phyloP scores from a whole-genome alignment of 805 yeast species.

The Teunomyces kruisii region DNA sequence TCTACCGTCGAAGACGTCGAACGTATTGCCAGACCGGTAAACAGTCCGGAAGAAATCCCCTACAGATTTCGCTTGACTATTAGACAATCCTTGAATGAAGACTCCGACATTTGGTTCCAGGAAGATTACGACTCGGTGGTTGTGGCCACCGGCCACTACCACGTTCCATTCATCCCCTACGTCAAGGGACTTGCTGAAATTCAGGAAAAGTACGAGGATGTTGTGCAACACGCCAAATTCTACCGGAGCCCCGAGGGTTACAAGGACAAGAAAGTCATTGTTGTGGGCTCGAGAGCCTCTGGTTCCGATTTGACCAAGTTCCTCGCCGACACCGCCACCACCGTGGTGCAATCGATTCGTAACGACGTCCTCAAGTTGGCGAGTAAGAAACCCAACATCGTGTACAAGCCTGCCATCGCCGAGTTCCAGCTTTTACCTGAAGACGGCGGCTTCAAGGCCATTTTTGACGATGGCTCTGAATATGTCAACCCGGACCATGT shows the following conservation, averaged over 20 bases:
- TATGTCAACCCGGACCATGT: constrained; percentile 53
- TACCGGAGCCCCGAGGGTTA: constrained; percentile 32
- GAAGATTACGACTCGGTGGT: constrained; percentile 41
- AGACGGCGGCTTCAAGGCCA: constrained; percentile 33
- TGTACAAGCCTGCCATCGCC: constrained; percentile 24
- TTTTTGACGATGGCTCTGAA: constrained; percentile 49
- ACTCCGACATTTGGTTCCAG: constrained; percentile 37
- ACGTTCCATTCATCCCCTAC: constrained; percentile 45
- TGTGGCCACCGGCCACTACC: constrained; percentile 50
- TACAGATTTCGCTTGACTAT: constrained; percentile 29
- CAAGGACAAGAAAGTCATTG: constrained; percentile 33
- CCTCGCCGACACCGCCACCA: constrained; percentile 19
- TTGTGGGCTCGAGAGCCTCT: constrained; percentile 28
- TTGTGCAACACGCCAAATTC: constrained; percentile 47
- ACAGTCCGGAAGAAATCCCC: constrained; percentile 4
- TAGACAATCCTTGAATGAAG: constrained; percentile 21
- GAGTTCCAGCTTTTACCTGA: constrained; percentile 11
- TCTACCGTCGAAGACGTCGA: constrained; percentile 43
- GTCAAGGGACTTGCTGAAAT: constrained; percentile 42
- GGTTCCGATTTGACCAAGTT: constrained; percentile 31
- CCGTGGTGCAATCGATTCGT: constrained; percentile 32
- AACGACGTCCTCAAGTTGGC: constrained; percentile 7
- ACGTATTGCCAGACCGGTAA: constrained; percentile 12
- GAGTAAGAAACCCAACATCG: constrained; percentile 15
- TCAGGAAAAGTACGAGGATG: constrained; percentile 23